Evolutionary conservation across 2,329 filamentous ascomycete species (phyloP), one percentile per base, ranked within the genome.

Genomic region (Plenodomus tracheiphilus): DNA sequence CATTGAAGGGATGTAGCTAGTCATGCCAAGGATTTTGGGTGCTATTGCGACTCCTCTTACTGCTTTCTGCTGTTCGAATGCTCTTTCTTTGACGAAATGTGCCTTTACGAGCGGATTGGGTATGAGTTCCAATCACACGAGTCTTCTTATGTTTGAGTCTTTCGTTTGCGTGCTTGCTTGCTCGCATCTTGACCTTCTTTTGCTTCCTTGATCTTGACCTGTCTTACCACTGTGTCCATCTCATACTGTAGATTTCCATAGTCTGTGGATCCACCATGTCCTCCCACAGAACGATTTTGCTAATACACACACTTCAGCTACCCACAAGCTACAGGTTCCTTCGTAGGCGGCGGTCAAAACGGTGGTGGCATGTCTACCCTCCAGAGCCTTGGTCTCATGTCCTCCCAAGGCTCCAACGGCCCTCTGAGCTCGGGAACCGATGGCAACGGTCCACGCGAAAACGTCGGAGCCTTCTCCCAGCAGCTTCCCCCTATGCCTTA

Each of bases 121-220:
- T 68, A 66, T 62, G 62, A 58, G 28, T 66, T 64, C 66, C 65
- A 70, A 68, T 72, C 63, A 62, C 56, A 66, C 57, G 55, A 56
- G 50, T 62, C 54, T 58, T 56, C 43, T 57, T 66, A 53, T 60
- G 53, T 61, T 49, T 63, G 62, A 58, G 65, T 65, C 53, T 58
- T 64, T 60, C 50, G 39, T 52, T 43, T 50, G 54, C 56, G 64
- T 64, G 57, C 62, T 61, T 66, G 62, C 28, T 32, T 32, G 28
- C 28, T 32, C 28, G 6, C 11, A 32, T 32, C 28, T 32, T 32
- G 28, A 32, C 28, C 28, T 10, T 15, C 28, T 11, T 32, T 39
- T 51, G 47, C 51, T 61, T 60, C 51, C 59, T 57, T 64, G 56
- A 59, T 58, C 43, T 35, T 32, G 28, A 32, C 28, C 28, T 15